Conservation (phyloP, 768 basidiomycete species). For the Flagelloscypha sp. region DNA sequence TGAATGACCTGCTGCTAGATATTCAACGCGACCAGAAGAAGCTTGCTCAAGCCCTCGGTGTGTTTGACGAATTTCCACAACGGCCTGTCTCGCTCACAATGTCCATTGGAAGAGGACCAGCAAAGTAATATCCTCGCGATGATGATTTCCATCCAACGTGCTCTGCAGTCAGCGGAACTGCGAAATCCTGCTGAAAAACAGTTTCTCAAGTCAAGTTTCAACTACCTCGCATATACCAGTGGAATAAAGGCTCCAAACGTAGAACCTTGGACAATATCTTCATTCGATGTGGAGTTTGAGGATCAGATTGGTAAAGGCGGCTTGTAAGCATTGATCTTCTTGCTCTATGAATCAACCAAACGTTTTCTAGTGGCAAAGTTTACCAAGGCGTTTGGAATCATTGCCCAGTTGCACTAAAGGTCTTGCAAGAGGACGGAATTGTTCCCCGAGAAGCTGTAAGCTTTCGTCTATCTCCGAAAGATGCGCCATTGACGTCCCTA, state of each 20-base stretch:
- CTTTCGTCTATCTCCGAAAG: background rate
- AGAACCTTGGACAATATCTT: conserved; percentile 7
- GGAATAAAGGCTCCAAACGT: no score
- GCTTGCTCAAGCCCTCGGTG: background rate
- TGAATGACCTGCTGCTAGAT: no score
- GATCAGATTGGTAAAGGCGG: conserved; percentile 5
- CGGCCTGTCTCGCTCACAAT: no score
- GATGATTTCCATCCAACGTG: background rate
- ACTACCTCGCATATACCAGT: background rate
- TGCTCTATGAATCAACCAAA: no score
- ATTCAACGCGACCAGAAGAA: background rate
- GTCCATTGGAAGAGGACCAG: background rate
- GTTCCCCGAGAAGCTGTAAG: conserved; percentile 5
- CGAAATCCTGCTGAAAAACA: background rate
- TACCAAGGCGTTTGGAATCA: conserved; percentile 10
- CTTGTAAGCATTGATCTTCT: conserved; percentile 5
- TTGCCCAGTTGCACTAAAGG: conserved; percentile 12
- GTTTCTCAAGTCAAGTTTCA: background rate
- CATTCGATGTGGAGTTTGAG: conserved; percentile 6
- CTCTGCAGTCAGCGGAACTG: background rate
- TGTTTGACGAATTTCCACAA: no score
- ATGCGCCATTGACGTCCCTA: no score
- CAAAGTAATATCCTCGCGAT: background rate
- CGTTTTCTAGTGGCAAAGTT: conserved; percentile 11
- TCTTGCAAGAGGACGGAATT: conserved; percentile 3